A percentile compares a stretch with the other conserved stretches of the same genome.
Conservation (phyloP, 2,329 filamentous ascomycete species). For the Chrysosporium queenslandicum region DNA sequence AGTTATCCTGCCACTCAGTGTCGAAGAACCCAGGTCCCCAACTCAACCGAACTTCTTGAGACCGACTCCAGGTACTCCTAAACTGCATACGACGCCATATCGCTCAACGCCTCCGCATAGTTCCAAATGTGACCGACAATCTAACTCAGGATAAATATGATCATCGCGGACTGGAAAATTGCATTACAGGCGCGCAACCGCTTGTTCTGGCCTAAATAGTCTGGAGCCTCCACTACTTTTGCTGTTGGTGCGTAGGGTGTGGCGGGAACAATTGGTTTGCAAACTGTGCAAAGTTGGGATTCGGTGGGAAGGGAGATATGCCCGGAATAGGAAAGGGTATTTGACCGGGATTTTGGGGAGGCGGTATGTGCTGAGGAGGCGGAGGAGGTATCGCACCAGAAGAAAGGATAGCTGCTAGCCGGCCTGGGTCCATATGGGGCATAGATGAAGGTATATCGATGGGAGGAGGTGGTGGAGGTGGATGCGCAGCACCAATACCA, state of each 20-base stretch:
- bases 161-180: background rate
- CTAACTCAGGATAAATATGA: background rate
- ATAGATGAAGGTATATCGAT: conserved; percentile 27
- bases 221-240: conserved; percentile 21
- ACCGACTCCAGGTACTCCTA: background rate
- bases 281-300: conserved; percentile 13
- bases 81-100: background rate
- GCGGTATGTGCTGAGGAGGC: conserved; percentile 15
- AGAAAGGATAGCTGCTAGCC: conserved; percentile 35
- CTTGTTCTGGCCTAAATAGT: too few relatives aligned
- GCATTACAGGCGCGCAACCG: too few relatives aligned
- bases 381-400: conserved; percentile 14
- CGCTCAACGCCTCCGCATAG: background rate
- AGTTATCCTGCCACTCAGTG: background rate
- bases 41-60: background rate
- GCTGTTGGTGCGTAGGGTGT: conserved; percentile 9
- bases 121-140: background rate
- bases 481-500: conserved; percentile 39
- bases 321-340: conserved; percentile 12
- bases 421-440: conserved; percentile 41
- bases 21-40: background rate
- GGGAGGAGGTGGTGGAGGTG: conserved; percentile 22
- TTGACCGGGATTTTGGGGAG: conserved; percentile 21
- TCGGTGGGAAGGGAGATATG: conserved; percentile 17
- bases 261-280: conserved; percentile 11